These are phyloP conservation scores for Tubosaeta brunneosetosa DNA, from an alignment of 768 basidiomycete genomes.

Conservation along the genomic window DNA sequence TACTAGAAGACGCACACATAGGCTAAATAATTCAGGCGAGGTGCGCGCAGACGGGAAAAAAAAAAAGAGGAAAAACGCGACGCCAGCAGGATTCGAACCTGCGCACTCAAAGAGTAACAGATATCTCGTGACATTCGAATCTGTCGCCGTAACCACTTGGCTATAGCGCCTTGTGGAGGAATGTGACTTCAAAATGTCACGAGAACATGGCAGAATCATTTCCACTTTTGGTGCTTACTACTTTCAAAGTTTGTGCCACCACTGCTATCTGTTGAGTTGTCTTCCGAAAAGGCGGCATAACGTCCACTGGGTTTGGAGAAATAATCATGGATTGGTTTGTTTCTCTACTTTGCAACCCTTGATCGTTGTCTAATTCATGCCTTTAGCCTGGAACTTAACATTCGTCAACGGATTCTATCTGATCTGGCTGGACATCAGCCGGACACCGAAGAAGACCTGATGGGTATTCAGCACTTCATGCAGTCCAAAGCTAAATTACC, in stretches of 20 bases:
- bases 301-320: background rate
- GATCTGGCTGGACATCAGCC: constrained; percentile 64
- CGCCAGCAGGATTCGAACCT: constrained; percentile 42
- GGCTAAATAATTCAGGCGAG: background rate
- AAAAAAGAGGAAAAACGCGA: constrained; percentile 18
- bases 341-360: background rate
- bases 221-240: constrained; percentile 4
- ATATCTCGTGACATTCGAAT: constrained; percentile 44
- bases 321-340: constrained; percentile 48
- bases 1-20: background rate
- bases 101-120: constrained; percentile 39
- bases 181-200: no score
- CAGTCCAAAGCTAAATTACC: constrained; percentile 55
- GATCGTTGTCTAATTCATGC: background rate
- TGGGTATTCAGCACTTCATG: constrained; percentile 52
- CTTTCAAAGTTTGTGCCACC: no score
- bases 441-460: constrained; percentile 42
- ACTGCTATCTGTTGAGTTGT: no score
- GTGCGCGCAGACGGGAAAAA: background rate
- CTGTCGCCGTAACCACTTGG: constrained; percentile 78
- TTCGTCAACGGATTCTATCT: constrained; percentile 68
- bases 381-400: constrained; percentile 68
- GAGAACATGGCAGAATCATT: background rate
- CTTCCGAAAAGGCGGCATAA: no score
- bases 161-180: constrained; percentile 45